Evolutionary conservation across 176 grass and related monocot species (phyloP), one percentile per base, ranked within the genome.

Genomic region (Olyra latifolia): DNA sequence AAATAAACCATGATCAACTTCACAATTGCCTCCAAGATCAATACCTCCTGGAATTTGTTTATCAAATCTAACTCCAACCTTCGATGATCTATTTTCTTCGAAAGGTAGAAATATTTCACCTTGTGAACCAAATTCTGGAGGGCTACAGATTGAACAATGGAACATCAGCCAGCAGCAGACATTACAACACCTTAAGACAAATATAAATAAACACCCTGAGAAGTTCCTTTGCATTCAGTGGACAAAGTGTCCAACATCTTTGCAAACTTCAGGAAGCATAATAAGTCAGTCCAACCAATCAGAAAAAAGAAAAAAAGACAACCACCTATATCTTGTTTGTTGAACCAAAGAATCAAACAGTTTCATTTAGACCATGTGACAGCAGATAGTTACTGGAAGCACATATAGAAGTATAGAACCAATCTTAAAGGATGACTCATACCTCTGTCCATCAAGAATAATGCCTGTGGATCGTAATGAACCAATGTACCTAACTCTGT

Each of bases 1-100:
- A 85, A 98, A 98, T 63, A 98, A 89, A 66, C 96, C 96, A 85
- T 95, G 96, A 81, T 91, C 78, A 91, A 93, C 83, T 88, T 98
- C 96, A 71, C 96, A 98, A 79, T 86, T 78, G 74, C 96, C 96
- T 71, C 96, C 96, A 83, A 98, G 90, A 92, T 98, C 90, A 78
- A 85, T 91, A 78, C 92, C 92, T 76, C 93, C 95, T 20, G 66
- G 84, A 80, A 98, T 87, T 86, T 92, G 83, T 47, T 95, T 87
- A 70, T 98, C 92, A 74, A 98, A 98, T 85, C 92, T 90, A 50
- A 98, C 92, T 61, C 96, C 96, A 81, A 98, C 72, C 88, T 98
- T 98, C 1, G 96, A 95, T 54, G 79, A 89, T 70, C 84, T 91
- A 66, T 98, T 98, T 85, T 95, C 92, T 93, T 98, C 90, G 7